phyloP scores from a whole-genome alignment of 164 flowering plant species.

The Malania oleifera region DNA sequence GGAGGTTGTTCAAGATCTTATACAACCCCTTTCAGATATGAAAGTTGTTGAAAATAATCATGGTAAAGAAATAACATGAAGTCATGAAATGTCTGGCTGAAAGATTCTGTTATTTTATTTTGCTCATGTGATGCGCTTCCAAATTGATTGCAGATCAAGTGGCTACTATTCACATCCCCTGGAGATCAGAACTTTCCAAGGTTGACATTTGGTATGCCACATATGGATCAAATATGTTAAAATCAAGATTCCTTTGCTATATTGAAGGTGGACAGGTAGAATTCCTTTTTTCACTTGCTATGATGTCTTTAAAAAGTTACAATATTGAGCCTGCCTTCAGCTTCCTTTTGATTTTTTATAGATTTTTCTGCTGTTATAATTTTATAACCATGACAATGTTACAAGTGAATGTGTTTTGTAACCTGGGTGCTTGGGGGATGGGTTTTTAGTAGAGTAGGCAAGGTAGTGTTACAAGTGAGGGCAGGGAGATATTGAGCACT shows the following conservation, averaged over 20 bases:
- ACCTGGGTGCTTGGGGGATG: too few species aligned
- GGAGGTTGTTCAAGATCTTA: constrained; percentile 35
- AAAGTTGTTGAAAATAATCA: constrained; percentile 38
- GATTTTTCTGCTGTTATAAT: too few species aligned
- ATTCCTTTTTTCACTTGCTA: not conserved
- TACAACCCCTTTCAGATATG: constrained; percentile 39
- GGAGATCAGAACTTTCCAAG: constrained; percentile 70
- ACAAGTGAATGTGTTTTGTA: too few species aligned
- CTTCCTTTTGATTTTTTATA: too few species aligned
- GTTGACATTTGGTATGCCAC: constrained; percentile 81
- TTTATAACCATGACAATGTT: too few species aligned
- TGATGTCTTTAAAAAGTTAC: not conserved
- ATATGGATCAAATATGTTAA: constrained; percentile 92
- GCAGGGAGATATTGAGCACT: too few species aligned
- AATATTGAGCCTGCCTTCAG: not conserved
- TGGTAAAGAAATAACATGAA: constrained; percentile 25
- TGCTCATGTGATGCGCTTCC: constrained; percentile 10
- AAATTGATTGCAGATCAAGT: constrained; percentile 31
- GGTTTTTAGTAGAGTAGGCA: too few species aligned
- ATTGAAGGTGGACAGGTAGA: constrained; percentile 90
- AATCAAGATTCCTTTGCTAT: constrained; percentile 76
- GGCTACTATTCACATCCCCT: constrained; percentile 25
- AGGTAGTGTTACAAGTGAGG: too few species aligned
- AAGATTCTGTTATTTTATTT: not conserved
- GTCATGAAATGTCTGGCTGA: not conserved